Evolutionary conservation across 805 yeast species (phyloP).

Genomic region (Kodamaea kaohsiungensis): DNA sequence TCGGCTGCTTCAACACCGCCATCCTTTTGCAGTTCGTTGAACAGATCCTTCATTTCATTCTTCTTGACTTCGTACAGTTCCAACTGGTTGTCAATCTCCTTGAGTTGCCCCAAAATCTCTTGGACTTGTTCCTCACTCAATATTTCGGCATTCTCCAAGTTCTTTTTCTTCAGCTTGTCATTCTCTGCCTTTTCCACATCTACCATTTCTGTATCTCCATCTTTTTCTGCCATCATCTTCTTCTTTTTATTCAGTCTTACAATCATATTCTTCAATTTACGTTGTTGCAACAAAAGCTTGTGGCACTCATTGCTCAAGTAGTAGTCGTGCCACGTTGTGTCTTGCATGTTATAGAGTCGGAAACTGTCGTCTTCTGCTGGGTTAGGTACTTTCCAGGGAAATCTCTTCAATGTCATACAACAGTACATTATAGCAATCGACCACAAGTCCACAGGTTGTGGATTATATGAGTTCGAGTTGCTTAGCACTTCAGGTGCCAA

Average conservation of each 20-base stretch:
- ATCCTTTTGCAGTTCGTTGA: constrained; percentile 20
- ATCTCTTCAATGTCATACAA: constrained; percentile 81
- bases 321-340: constrained; percentile 79
- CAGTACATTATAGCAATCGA: constrained; percentile 82
- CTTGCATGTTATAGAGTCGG: constrained; percentile 61
- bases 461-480: constrained; percentile 60
- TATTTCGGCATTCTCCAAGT: constrained; percentile 25
- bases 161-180: constrained; percentile 19
- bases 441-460: constrained; percentile 82
- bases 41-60: constrained; percentile 35
- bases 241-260: constrained; percentile 44
- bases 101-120: constrained; percentile 32
- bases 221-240: constrained; percentile 23
- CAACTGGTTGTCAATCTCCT: constrained; percentile 37
- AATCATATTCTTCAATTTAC: constrained; percentile 52
- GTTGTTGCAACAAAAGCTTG: constrained; percentile 58
- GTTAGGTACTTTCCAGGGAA: constrained; percentile 86
- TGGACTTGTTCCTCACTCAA: constrained; percentile 34
- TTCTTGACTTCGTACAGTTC: constrained; percentile 39
- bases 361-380: constrained; percentile 62
- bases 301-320: constrained; percentile 70
- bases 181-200: constrained; percentile 2
- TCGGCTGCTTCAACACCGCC: background rate
- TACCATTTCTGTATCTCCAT: constrained; percentile 13
- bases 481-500: constrained; percentile 77